These are phyloP conservation scores for Solanum clarkiae DNA, from an alignment of 257 asterid species.

Conservation along the genomic window DNA sequence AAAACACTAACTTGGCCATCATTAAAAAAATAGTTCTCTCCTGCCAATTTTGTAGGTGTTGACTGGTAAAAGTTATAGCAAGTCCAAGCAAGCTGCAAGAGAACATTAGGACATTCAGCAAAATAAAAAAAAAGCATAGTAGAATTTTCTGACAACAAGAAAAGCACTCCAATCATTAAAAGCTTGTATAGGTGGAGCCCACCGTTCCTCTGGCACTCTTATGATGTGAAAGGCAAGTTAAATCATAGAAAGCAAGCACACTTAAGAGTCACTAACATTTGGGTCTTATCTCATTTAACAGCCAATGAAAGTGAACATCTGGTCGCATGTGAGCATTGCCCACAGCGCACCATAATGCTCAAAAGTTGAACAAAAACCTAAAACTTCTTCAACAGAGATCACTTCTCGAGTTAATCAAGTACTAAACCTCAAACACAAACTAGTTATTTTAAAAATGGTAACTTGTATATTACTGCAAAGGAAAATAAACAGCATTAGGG, in stretches of 20 bases:
- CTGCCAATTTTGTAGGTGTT: conserved; percentile 97
- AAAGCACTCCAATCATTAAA: background rate
- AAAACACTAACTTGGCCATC: conserved; percentile 52
- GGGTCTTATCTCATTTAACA: background rate
- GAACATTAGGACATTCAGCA: conserved; percentile 7
- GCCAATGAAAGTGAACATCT: background rate
- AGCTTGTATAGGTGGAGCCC: background rate
- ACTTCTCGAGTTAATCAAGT: background rate
- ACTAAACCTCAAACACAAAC: background rate
- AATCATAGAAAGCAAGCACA: background rate
- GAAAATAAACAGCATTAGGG: background rate
- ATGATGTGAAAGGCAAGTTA: background rate
- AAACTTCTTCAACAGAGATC: background rate
- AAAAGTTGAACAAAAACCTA: background rate
- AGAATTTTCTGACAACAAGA: background rate
- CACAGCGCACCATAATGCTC: background rate
- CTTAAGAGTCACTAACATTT: background rate
- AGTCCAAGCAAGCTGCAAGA: conserved; percentile 93
- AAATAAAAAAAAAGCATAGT: background rate
- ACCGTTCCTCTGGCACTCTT: background rate
- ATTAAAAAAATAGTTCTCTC: conserved; percentile 86
- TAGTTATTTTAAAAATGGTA: background rate
- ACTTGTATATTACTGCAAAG: background rate
- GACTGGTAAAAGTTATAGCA: conserved; percentile 97
- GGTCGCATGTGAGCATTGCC: background rate